phyloP scores from a whole-genome alignment of 305 asterid species.

The Solanum hybrid region DNA sequence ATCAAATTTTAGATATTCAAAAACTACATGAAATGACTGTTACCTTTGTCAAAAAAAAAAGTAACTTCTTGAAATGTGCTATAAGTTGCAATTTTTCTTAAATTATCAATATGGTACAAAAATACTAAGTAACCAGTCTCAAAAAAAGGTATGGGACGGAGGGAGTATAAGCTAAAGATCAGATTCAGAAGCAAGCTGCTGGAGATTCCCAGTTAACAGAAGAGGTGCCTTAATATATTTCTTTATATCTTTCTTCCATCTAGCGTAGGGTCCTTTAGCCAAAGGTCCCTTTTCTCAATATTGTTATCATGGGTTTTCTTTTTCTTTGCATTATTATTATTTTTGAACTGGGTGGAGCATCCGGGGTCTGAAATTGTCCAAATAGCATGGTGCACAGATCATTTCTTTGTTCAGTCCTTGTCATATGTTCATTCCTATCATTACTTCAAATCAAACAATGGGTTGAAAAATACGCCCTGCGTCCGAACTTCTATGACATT shows the following conservation, averaged over 20 bases:
- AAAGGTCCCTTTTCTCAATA: not conserved
- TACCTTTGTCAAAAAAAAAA: not conserved
- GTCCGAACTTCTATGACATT: not conserved
- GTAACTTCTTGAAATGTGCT: not conserved
- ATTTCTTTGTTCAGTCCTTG: not conserved
- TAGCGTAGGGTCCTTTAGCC: not conserved
- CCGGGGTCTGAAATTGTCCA: not conserved
- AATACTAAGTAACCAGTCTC: not conserved
- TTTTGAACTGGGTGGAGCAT: not conserved
- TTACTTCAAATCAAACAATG: not conserved
- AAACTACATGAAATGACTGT: not conserved
- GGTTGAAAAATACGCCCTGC: not conserved
- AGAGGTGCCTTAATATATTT: not conserved
- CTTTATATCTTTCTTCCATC: not conserved
- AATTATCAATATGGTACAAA: not conserved
- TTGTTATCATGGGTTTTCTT: not conserved
- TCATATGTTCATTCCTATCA: constrained; percentile 2
- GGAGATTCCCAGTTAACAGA: not conserved
- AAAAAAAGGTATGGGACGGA: not conserved
- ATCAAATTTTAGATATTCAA: not conserved
- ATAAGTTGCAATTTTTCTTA: not conserved
- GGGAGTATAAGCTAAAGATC: not conserved
- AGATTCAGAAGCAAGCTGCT: not conserved
- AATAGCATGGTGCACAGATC: not conserved
- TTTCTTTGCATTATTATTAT: not conserved